These are phyloP conservation scores for Prunus davidiana DNA, from an alignment of 306 rosid genomes.

Conservation along the genomic window DNA sequence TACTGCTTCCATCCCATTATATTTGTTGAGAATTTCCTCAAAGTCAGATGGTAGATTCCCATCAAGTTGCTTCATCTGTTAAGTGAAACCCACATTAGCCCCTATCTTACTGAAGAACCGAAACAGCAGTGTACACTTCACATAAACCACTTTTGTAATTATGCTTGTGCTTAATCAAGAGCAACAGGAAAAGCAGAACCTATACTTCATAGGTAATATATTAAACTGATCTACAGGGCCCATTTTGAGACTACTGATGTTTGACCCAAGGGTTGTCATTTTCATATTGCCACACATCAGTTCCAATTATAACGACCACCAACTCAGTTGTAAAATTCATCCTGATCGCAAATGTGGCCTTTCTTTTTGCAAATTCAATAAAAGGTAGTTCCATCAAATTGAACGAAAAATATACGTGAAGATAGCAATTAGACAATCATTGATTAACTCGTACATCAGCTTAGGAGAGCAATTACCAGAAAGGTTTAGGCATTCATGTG, in stretches of 20 bases:
- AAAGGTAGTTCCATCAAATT: neutral
- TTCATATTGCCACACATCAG: neutral
- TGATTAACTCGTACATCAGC: neutral
- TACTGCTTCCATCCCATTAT: conserved; percentile 32
- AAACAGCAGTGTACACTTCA: neutral
- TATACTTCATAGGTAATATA: neutral
- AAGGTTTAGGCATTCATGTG: neutral
- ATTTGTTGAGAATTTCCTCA: conserved; percentile 48
- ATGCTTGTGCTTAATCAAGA: neutral
- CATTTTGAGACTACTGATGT: neutral
- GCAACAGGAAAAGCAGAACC: neutral
- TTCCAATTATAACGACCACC: neutral
- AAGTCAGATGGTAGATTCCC: conserved; percentile 50
- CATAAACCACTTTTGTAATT: neutral
- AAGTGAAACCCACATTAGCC: conserved; percentile 30
- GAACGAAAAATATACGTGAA: neutral
- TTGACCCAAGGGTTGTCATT: neutral
- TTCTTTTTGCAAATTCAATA: neutral
- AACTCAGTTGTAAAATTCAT: neutral
- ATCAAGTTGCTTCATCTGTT: conserved; percentile 65
- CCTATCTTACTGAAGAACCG: neutral
- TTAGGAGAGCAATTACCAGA: neutral
- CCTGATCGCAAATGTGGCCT: neutral
- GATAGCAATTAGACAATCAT: neutral
- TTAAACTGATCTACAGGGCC: neutral